Percentiles rank a stretch among this genome's conserved stretches.
phyloP scores from a whole-genome alignment of 371 early-diverging fungal species.

The Scutellospora calospora region DNA sequence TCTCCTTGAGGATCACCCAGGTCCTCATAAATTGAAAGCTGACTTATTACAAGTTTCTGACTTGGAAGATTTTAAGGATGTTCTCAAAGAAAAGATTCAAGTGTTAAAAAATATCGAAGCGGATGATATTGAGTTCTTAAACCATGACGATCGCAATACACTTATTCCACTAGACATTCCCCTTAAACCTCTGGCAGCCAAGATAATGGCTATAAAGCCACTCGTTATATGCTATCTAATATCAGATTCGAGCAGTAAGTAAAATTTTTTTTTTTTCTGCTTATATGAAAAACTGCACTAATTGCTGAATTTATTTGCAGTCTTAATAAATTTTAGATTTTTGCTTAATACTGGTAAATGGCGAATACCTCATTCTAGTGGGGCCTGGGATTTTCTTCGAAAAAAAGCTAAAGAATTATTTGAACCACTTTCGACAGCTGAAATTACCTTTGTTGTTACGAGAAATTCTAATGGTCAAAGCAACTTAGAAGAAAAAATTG shows the following conservation, averaged over 20 bases:
- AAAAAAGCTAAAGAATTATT: not conserved
- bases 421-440: not conserved
- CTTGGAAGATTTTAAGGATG: not conserved
- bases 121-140: not conserved
- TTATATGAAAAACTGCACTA: not conserved
- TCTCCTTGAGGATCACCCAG: not conserved
- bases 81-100: not conserved
- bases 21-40: not conserved
- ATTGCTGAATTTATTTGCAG: not conserved
- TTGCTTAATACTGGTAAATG: not conserved
- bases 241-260: slow-evolving; percentile 14
- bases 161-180: not conserved
- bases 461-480: not conserved
- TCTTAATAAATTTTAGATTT: slow-evolving; percentile 1
- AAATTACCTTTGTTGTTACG: not conserved
- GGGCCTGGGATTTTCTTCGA: slow-evolving; percentile 1
- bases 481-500: not conserved
- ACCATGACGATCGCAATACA: not conserved
- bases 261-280: not conserved
- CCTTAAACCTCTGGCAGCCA: not conserved
- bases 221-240: not conserved
- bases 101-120: not conserved
- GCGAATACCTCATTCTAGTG: not conserved
- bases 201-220: not conserved
- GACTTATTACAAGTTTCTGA: not conserved